Percentiles rank a stretch among this genome's conserved stretches.
These are phyloP conservation scores for Chimonanthus salicifolius DNA, from an alignment of 164 flowering plant species.

Conservation along the genomic window DNA sequence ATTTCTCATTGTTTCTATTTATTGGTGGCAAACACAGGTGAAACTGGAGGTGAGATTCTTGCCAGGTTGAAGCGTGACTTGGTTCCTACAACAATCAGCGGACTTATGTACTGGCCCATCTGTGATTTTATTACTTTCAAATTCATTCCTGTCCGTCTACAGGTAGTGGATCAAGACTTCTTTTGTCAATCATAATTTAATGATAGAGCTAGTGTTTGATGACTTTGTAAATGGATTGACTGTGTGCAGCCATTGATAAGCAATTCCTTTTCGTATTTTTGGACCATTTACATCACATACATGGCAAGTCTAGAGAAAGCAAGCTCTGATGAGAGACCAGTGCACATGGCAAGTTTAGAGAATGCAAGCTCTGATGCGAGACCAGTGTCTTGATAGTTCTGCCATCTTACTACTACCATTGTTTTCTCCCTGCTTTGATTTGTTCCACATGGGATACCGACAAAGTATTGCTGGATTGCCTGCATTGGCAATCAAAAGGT, in stretches of 20 bases:
- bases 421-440: neutral
- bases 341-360: conserved; percentile 64
- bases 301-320: conserved; percentile 75
- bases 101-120: conserved; percentile 71
- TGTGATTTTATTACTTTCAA: conserved; percentile 80
- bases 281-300: conserved; percentile 86
- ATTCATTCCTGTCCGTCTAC: conserved; percentile 71
- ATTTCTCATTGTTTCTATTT: neutral
- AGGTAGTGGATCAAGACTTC: conserved; percentile 35
- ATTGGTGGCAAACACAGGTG: conserved; percentile 15
- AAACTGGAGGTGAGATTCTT: conserved; percentile 53
- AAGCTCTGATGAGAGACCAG: conserved; percentile 4
- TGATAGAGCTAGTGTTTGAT: neutral
- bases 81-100: conserved; percentile 61
- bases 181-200: neutral
- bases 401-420: neutral
- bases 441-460: neutral
- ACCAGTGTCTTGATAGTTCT: conserved; percentile 2
- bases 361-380: conserved; percentile 29
- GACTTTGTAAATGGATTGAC: neutral
- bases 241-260: conserved; percentile 64
- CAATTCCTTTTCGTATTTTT: conserved; percentile 69
- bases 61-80: conserved; percentile 78
- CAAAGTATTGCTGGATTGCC: neutral
- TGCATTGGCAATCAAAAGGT: neutral